A percentile compares a stretch with the other conserved stretches of the same genome.
phyloP scores from a whole-genome alignment of 306 rosid species.

The Abrus pulchellus region DNA sequence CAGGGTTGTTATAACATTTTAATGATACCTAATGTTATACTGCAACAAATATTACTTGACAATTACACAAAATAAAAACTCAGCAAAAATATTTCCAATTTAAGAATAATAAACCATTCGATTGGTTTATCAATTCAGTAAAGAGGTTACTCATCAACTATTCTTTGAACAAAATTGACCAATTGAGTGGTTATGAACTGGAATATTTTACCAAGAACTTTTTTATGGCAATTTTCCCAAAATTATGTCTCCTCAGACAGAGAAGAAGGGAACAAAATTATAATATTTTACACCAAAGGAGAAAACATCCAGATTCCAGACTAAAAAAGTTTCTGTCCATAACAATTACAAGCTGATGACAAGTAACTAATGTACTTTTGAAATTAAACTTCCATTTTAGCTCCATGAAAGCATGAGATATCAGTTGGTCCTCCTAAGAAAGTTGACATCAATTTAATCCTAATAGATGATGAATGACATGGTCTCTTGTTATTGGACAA shows the following conservation, averaged over 20 bases:
- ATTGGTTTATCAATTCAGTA: conserved; percentile 2
- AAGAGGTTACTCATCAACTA: background rate
- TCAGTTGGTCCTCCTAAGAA: background rate
- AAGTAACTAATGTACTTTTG: background rate
- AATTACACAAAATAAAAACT: conserved; percentile 24
- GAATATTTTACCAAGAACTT: conserved; percentile 4
- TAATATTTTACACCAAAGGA: conserved; percentile 10
- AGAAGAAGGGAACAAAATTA: background rate
- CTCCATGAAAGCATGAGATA: background rate
- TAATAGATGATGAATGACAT: no score
- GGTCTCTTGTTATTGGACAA: no score
- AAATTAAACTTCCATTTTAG: conserved; percentile 6
- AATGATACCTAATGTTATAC: background rate
- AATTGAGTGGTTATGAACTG: background rate
- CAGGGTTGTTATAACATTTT: conserved; percentile 9
- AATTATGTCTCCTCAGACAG: conserved; percentile 9
- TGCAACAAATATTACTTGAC: conserved; percentile 4
- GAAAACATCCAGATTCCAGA: background rate
- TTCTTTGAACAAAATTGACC: background rate
- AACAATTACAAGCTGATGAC: background rate
- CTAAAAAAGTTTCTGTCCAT: background rate
- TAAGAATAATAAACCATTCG: conserved; percentile 7
- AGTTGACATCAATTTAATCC: conserved; percentile 17
- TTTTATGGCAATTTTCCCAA: conserved; percentile 10
- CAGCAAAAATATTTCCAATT: conserved; percentile 2